Conservation (phyloP, 768 basidiomycete genomes). For the Trametes villosa region DNA sequence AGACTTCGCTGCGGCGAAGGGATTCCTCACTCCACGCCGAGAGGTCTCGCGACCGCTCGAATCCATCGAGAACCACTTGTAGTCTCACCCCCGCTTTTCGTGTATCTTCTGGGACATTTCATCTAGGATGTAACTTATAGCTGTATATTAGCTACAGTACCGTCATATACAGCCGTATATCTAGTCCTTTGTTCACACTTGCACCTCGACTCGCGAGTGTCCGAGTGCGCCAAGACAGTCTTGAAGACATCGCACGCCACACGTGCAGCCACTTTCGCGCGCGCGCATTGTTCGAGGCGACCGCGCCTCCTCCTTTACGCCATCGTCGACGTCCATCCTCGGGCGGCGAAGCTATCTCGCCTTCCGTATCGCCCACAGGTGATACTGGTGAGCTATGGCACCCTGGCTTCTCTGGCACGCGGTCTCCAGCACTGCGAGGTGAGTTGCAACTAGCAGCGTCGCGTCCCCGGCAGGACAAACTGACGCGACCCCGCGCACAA, state of each 20-base stretch:
- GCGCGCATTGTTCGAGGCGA: neutral
- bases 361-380: constrained; percentile 20
- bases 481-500: constrained; percentile 13
- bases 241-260: neutral
- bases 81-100: neutral
- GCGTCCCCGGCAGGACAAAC: constrained; percentile 10
- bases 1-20: constrained; percentile 88
- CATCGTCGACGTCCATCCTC: constrained; percentile 7
- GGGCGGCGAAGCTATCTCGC: constrained; percentile 16
- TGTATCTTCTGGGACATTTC: constrained; percentile 5
- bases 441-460: constrained; percentile 9
- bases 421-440: constrained; percentile 67
- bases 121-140: constrained; percentile 14
- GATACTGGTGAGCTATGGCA: constrained; percentile 43
- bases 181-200: neutral
- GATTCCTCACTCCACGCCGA: constrained; percentile 70
- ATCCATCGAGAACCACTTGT: constrained; percentile 7
- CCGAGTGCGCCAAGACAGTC: neutral
- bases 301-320: constrained; percentile 8
- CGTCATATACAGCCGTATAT: neutral
- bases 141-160: constrained; percentile 4
- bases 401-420: constrained; percentile 72
- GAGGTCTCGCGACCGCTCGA: constrained; percentile 26
- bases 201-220: neutral
- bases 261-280: constrained; percentile 9